These are phyloP conservation scores for Kwoniella dejecticola DNA, from an alignment of 768 basidiomycete genomes.

Conservation along the genomic window DNA sequence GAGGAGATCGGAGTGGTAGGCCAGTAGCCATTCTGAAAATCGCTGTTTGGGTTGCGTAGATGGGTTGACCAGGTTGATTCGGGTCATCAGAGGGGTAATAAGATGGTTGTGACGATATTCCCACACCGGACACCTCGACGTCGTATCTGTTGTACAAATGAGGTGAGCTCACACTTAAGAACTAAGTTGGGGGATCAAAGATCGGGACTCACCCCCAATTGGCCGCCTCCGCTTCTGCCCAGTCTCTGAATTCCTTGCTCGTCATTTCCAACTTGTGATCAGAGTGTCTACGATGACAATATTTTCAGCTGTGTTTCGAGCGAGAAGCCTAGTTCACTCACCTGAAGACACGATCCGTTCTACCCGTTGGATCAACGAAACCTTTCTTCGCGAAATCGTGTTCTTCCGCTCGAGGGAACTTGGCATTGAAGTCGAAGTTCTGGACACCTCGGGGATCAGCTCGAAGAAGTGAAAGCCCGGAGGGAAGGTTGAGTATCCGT, in stretches of 20 bases:
- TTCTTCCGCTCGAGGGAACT: constrained; percentile 49
- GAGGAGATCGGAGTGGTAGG: constrained; percentile 47
- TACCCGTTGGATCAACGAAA: constrained; percentile 54
- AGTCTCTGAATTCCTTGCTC: constrained; percentile 48
- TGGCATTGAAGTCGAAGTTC: constrained; percentile 55
- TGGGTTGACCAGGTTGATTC: constrained; percentile 37
- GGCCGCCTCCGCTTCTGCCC: constrained; percentile 43
- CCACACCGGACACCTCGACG: constrained; percentile 50
- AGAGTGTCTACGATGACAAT: constrained; percentile 31
- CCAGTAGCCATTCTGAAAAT: constrained; percentile 50
- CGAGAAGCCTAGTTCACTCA: constrained; percentile 18
- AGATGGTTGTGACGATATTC: constrained; percentile 47
- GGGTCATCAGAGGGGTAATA: constrained; percentile 42
- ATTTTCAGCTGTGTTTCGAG: background rate
- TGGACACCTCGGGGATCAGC: background rate
- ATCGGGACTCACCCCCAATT: constrained; percentile 52
- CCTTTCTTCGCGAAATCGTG: constrained; percentile 40
- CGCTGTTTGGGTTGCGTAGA: constrained; percentile 54
- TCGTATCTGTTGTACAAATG: constrained; percentile 52
- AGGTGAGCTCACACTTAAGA: too few relatives aligned
- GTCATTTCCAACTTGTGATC: constrained; percentile 57
- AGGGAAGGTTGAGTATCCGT: background rate
- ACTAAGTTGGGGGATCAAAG: too few relatives aligned
- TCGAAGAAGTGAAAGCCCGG: background rate
- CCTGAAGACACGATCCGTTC: constrained; percentile 56